Base-by-base conservation (phyloP, 2,329 filamentous ascomycete species). In the Aspergillus udagawae region DNA sequence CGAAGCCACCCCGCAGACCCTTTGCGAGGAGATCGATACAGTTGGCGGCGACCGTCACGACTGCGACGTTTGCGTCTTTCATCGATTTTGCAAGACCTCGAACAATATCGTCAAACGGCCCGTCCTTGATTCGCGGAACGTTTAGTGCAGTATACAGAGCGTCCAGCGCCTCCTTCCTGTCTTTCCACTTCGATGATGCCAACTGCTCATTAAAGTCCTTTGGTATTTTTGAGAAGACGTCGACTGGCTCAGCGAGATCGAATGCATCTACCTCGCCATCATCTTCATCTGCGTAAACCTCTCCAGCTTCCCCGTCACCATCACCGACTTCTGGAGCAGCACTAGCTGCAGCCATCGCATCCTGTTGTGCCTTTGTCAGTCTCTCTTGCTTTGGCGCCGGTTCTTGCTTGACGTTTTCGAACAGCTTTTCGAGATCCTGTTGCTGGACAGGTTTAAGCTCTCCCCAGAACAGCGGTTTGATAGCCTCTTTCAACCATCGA, bases 41-140 rank as follows among this genome's bases (percentile, higher is more conserved):
- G 67, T 95, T 92, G 2, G 93, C 94, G 5, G 95, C 93, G 62
- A 94, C 88, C 1, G 89, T 94, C 21, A 97, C 94, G 51, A 97
- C 94, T 4, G 91, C 89, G 64, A 99, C 89, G 70, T 99, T 99
- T 66, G 95, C 94, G 66, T 99, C 95, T 75, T 99, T 99, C 94
- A 99, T 99, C 66, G 86, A 91, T 75, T 97, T 99, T 48, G 94
- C 93, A 54, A 97, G 82, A 3, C 86, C 88, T 59, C 90, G 84
- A 55, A 90, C 86, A 64, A 97, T 83, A 67, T 97, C 93, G 71
- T 88, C 85, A 69, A 92, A 97, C 54, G 91, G 88, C 6, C 86
- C 90, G 65, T 97, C 93, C 73, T 96, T 95, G 73, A 99, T 96
- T 60, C 88, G 85, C 14, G 93, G 92, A 44, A 95, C 88, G 66